Evolutionary conservation across 78 protist species (phyloP).

Genomic region (Dictyostelium citrinum): DNA sequence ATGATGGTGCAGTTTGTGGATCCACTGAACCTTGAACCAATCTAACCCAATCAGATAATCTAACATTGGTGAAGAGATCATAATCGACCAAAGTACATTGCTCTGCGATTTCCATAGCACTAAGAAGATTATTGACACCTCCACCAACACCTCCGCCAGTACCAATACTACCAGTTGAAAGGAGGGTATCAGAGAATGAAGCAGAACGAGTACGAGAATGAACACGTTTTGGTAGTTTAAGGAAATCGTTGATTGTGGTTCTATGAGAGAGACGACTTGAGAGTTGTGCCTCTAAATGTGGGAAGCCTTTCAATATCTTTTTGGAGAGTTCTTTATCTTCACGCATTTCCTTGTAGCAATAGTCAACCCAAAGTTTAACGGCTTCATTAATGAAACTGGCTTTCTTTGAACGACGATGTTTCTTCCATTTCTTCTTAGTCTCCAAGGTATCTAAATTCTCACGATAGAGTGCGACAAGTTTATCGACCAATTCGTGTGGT

Average conservation of each 20-base stretch:
- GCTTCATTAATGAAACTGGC: slow-evolving; percentile 28
- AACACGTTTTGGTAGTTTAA: slow-evolving; percentile 9
- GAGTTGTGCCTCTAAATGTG: slow-evolving; percentile 41
- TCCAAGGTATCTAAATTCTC: slow-evolving; percentile 15
- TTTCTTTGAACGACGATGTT: slow-evolving; percentile 22
- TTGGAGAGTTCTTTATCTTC: slow-evolving; percentile 61
- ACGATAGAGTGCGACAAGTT: slow-evolving; percentile 6
- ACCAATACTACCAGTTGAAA: not conserved
- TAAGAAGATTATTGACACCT: not conserved
- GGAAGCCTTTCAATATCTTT: slow-evolving; percentile 64
- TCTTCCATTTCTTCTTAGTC: slow-evolving; percentile 43
- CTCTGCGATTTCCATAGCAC: slow-evolving; percentile 58
- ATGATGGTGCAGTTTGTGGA: slow-evolving; percentile 15
- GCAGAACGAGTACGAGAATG: slow-evolving; percentile 35
- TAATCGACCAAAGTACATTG: slow-evolving; percentile 61
- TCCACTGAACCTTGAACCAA: slow-evolving; percentile 53
- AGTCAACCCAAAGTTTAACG: slow-evolving; percentile 71
- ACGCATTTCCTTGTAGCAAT: slow-evolving; percentile 60
- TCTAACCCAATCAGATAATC: slow-evolving; percentile 65
- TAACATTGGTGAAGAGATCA: slow-evolving; percentile 30
- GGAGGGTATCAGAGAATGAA: slow-evolving; percentile 29
- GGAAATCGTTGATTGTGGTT: slow-evolving; percentile 7
- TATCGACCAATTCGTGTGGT: slow-evolving; percentile 57
- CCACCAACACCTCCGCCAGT: not conserved
- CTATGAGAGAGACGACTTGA: slow-evolving; percentile 23